phyloP scores from a whole-genome alignment of 1,139 yeast genomes.

The Hemisphaericaspora lyxosophila region DNA sequence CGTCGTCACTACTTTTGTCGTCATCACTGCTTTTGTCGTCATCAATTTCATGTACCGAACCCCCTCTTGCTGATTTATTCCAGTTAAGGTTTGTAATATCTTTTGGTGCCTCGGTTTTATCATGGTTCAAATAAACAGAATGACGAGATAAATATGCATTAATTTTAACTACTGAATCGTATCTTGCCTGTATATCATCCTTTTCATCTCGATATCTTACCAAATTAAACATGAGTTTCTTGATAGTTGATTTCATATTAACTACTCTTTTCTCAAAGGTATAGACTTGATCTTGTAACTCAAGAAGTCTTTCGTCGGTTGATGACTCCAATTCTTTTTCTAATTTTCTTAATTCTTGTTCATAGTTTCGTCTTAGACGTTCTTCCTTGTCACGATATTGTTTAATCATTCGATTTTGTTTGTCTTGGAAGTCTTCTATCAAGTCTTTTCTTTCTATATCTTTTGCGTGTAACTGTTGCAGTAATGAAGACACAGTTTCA shows the following conservation, averaged over 20 bases:
- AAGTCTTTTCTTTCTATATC: conserved; percentile 3
- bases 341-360: not conserved
- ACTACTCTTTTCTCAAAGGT: not conserved
- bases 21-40: too few species aligned
- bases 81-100: too few species aligned
- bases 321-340: not conserved
- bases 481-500: not conserved
- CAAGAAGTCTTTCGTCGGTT: not conserved
- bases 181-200: too few species aligned
- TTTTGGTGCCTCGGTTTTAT: too few species aligned
- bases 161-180: too few species aligned
- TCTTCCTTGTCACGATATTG: conserved; percentile 1
- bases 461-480: not conserved
- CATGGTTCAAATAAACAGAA: too few species aligned
- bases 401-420: conserved; percentile 1
- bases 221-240: too few species aligned
- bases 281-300: not conserved
- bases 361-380: not conserved
- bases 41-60: too few species aligned
- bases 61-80: too few species aligned
- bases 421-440: conserved; percentile 3
- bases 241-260: not conserved
- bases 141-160: too few species aligned
- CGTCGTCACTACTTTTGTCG: too few species aligned
- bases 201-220: too few species aligned